Evolutionary conservation across 164 flowering plant genomes (phyloP), one percentile per base, ranked within the genome.

Genomic region (Nymphaea thermarum): DNA sequence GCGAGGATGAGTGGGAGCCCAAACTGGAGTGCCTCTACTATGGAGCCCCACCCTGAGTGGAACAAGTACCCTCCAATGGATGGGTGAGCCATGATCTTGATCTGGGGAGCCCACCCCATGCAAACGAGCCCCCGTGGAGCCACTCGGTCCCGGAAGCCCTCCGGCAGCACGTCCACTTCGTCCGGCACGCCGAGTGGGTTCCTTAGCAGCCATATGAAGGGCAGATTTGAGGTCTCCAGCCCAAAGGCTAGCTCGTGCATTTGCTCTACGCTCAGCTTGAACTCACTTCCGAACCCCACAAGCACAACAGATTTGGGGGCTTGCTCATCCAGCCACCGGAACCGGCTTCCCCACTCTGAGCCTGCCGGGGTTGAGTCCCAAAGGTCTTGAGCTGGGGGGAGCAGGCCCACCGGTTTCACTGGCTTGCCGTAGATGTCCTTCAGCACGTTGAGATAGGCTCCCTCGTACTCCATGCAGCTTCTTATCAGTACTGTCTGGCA

Each of bases 231-330:
- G 4, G 71, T 66, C 65, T 80, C 77, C 15, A 78, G 14, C 53
- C 80, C 81, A 42, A 43, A 53, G 3, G 83, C 83, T 43, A 80
- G 17, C 65, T 80, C 82, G 45, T 77, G 71, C 5, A 75, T 68
- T 65, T 78, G 70, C 25, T 76, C 74, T 4, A 16, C 53, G 14
- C 73, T 65, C 42, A 76, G 63, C 16, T 75, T 82, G 42, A 43
- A 71, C 47, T 79, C 83, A 63, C 75, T 75, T 25, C 85, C 85
- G 68, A 82, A 79, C 7, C 80, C 81, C 2, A 82, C 83, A 66
- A 71, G 78, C 10, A 77, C 59, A 1, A 72, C 76, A 3, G 78
- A 71, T 36, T 72, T 73, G 0, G 65, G 68, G 15, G 68, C 62
- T 53, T 81, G 73, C 43, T 67, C 3, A 42, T 84, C 83, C 2